These are phyloP conservation scores for Fusarium tjaetaba DNA, from an alignment of 2,329 filamentous ascomycete species.

Conservation along the genomic window DNA sequence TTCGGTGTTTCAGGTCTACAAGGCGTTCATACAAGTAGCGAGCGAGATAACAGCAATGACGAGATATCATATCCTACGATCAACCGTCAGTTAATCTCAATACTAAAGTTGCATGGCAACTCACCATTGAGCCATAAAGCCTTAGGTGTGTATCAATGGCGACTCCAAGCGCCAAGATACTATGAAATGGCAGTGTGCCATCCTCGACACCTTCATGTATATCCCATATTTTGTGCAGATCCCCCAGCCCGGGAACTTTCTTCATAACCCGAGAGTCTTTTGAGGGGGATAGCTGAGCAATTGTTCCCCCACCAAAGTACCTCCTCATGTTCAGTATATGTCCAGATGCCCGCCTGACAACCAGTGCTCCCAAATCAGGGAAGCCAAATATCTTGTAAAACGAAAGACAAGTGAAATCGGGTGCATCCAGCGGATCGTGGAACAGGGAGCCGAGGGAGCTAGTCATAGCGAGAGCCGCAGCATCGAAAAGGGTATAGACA, in stretches of 20 bases:
- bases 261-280: slow-evolving; percentile 46
- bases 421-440: slow-evolving; percentile 59
- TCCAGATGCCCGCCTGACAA: slow-evolving; percentile 65
- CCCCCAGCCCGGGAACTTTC: slow-evolving; percentile 52
- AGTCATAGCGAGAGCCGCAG: slow-evolving; percentile 72
- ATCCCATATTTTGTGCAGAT: slow-evolving; percentile 49
- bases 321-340: slow-evolving; percentile 63
- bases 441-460: slow-evolving; percentile 63
- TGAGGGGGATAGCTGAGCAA: slow-evolving; percentile 60
- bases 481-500: slow-evolving; percentile 67
- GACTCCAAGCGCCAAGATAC: slow-evolving; percentile 68
- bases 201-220: slow-evolving; percentile 73
- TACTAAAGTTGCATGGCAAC: neutral
- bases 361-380: slow-evolving; percentile 69
- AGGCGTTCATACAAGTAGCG: slow-evolving; percentile 61
- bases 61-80: slow-evolving; percentile 58
- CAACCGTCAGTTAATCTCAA: neutral
- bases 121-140: slow-evolving; percentile 65
- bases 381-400: slow-evolving; percentile 76
- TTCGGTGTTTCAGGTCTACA: slow-evolving; percentile 59
- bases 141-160: slow-evolving; percentile 66
- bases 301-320: slow-evolving; percentile 76
- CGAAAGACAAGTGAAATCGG: slow-evolving; percentile 69
- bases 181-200: slow-evolving; percentile 73
- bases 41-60: slow-evolving; percentile 65